These are phyloP conservation scores for Lepidium aucheri DNA, from an alignment of 345 rosid genomes.

Conservation along the genomic window DNA sequence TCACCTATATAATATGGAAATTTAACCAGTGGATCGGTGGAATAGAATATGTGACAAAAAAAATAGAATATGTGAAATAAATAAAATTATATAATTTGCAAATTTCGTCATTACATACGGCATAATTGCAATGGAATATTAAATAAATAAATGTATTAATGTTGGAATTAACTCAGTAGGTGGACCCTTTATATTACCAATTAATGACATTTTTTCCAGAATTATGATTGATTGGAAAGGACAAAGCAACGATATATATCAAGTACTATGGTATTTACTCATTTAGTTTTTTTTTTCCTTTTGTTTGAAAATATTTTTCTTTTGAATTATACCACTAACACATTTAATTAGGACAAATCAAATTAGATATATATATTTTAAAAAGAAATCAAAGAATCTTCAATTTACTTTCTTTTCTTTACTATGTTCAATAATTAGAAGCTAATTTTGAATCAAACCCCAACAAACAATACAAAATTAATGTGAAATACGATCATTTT, in stretches of 20 bases:
- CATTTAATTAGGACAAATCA: not conserved
- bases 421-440: not conserved
- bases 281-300: not conserved
- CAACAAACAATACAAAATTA: not conserved
- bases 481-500: not conserved
- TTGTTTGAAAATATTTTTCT: no score
- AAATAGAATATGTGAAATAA: not conserved
- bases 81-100: not conserved
- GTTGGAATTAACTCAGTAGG: slow-evolving; percentile 8
- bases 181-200: not conserved
- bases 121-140: not conserved
- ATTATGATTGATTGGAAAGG: slow-evolving; percentile 10
- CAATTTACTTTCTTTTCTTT: not conserved
- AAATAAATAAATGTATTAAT: not conserved
- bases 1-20: no score
- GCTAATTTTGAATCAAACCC: not conserved
- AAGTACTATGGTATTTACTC: not conserved
- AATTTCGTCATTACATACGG: not conserved
- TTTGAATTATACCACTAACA: no score
- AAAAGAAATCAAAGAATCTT: not conserved
- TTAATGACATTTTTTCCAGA: not conserved
- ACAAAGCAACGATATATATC: not conserved
- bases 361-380: not conserved
- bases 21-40: no score
- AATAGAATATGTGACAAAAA: no score